Conservation (phyloP, 2,329 filamentous ascomycete genomes). For the Verticillium tricorpus region DNA sequence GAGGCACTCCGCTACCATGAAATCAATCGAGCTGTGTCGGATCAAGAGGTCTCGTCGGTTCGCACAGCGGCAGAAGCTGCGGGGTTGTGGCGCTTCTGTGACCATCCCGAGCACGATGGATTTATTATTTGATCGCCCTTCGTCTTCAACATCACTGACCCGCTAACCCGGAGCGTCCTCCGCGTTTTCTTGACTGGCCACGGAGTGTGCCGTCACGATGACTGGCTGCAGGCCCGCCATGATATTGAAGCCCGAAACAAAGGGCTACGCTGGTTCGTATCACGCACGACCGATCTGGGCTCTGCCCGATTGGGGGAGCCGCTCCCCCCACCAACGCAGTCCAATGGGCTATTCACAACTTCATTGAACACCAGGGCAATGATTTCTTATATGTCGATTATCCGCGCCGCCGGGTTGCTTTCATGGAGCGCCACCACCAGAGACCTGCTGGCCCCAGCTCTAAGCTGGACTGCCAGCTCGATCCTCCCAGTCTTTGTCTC, state of each 20-base stretch:
- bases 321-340: background rate
- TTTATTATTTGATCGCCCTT: constrained; percentile 40
- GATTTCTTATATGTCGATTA: background rate
- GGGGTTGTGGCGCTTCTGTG: constrained; percentile 76
- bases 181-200: background rate
- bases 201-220: background rate
- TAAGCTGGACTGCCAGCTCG: background rate
- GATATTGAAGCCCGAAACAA: background rate
- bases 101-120: constrained; percentile 49
- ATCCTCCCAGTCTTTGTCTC: background rate
- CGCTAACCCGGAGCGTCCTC: background rate
- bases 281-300: background rate
- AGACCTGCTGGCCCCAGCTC: background rate
- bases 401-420: background rate
- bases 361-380: background rate
- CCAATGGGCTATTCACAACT: background rate
- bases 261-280: background rate
- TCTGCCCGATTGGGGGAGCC: background rate
- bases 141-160: background rate
- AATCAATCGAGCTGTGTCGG: constrained; percentile 67
- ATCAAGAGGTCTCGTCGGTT: constrained; percentile 62
- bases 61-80: constrained; percentile 61
- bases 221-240: background rate
- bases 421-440: background rate
- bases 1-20: constrained; percentile 64